Conservation (phyloP, 2,329 filamentous ascomycete genomes). For the Emergomyces orientalis region DNA sequence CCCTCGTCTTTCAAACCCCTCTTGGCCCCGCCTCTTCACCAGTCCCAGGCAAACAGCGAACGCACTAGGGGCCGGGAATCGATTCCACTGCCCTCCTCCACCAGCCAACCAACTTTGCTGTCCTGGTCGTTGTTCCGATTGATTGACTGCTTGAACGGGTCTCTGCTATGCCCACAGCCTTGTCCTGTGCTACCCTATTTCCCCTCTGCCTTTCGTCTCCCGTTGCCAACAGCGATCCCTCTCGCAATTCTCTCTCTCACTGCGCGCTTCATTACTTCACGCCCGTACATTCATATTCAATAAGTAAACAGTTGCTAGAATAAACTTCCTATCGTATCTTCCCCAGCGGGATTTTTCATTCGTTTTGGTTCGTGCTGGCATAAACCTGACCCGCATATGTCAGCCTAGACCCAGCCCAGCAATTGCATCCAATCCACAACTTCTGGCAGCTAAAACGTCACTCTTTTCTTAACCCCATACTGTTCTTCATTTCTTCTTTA, state of each 20-base stretch:
- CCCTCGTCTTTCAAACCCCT: slow-evolving; percentile 1
- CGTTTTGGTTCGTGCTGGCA: not conserved
- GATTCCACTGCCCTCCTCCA: not conserved
- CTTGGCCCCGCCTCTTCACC: not conserved
- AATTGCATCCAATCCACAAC: not conserved
- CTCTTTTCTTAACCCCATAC: not conserved
- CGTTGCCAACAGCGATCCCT: not conserved
- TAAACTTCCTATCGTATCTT: not conserved
- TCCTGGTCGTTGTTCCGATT: not conserved
- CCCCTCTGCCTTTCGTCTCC: not conserved
- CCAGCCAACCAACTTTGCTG: not conserved
- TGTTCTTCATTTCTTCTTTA: not conserved
- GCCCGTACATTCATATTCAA: not conserved
- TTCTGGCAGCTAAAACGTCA: not conserved
- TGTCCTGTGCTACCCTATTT: not conserved
- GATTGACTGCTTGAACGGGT: not conserved
- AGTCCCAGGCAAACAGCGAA: not conserved
- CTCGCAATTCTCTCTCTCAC: not conserved
- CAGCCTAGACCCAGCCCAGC: not conserved
- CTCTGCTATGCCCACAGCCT: not conserved
- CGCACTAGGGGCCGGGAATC: not conserved
- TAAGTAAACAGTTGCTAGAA: not conserved
- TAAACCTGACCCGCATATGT: not conserved
- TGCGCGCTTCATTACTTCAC: not conserved
- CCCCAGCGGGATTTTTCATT: too few relatives aligned